Conservation (phyloP, 768 basidiomycete species). For the Kwoniella sp. region DNA sequence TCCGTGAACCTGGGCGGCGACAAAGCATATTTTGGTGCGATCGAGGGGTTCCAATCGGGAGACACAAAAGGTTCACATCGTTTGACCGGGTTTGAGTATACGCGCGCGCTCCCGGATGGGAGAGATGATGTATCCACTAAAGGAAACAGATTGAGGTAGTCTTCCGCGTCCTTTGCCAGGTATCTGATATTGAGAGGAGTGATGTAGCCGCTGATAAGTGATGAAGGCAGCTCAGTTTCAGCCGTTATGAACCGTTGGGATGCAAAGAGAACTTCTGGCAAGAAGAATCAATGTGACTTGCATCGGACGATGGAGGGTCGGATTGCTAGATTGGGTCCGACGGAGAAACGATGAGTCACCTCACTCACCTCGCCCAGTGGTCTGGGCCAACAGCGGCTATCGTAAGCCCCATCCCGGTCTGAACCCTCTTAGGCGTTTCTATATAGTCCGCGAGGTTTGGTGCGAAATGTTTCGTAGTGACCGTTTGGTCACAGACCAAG, state of each 20-base stretch:
- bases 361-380: conserved; percentile 31
- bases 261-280: too few relatives aligned
- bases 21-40: conserved; percentile 19
- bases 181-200: too few relatives aligned
- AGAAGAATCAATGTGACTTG: too few relatives aligned
- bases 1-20: conserved; percentile 9
- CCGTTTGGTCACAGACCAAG: conserved; percentile 17
- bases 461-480: not conserved
- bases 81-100: conserved; percentile 4
- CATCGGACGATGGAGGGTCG: conserved; percentile 3
- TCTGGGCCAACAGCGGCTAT: conserved; percentile 21
- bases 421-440: conserved; percentile 4
- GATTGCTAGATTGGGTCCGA: not conserved
- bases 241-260: too few relatives aligned
- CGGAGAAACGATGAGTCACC: conserved; percentile 1
- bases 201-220: too few relatives aligned
- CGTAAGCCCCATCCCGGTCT: conserved; percentile 15
- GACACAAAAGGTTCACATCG: conserved; percentile 11
- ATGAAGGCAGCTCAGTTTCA: too few relatives aligned
- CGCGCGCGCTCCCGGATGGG: not conserved
- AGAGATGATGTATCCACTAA: not conserved
- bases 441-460: not conserved
- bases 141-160: not conserved
- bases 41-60: not conserved
- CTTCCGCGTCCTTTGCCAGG: too few relatives aligned